A percentile compares a stretch with the other conserved stretches of the same genome.
These are phyloP conservation scores for Colletotrichum chlorophyti DNA, from an alignment of 2,329 filamentous ascomycete species.

Conservation along the genomic window DNA sequence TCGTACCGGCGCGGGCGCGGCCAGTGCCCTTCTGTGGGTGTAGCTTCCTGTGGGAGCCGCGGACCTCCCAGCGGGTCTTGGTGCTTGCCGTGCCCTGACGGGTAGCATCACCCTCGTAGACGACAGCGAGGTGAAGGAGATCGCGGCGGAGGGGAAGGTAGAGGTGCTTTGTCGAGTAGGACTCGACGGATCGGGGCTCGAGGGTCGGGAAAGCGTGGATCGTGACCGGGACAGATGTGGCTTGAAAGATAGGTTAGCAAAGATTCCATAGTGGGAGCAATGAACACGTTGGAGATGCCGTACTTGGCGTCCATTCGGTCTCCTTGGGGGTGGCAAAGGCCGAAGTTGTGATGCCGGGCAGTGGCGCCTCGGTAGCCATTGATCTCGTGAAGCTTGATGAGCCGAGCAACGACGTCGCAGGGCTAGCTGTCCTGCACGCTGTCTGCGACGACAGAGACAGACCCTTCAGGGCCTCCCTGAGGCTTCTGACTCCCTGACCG, in stretches of 20 bases:
- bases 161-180: constrained; percentile 84
- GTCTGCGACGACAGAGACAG: constrained; percentile 48
- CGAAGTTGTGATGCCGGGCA: constrained; percentile 45
- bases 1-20: constrained; percentile 77
- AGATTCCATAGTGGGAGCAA: not conserved
- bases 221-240: constrained; percentile 77
- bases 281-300: constrained; percentile 11
- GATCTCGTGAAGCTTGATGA: constrained; percentile 50
- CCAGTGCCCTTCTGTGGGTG: constrained; percentile 88
- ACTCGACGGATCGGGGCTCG: constrained; percentile 79
- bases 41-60: constrained; percentile 83
- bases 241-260: constrained; percentile 39
- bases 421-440: constrained; percentile 44
- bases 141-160: constrained; percentile 87
- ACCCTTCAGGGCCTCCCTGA: constrained; percentile 59
- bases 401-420: constrained; percentile 45
- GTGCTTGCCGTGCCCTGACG: constrained; percentile 85
- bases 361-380: constrained; percentile 61
- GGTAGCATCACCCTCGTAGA: constrained; percentile 90
- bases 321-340: constrained; percentile 42
- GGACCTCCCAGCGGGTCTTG: constrained; percentile 84
- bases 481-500: constrained; percentile 54
- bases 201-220: constrained; percentile 90
- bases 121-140: constrained; percentile 87
- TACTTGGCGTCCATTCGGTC: constrained; percentile 55